Evolutionary conservation across 2,329 filamentous ascomycete genomes (phyloP).

Genomic region (Metarhizium guizhouense): DNA sequence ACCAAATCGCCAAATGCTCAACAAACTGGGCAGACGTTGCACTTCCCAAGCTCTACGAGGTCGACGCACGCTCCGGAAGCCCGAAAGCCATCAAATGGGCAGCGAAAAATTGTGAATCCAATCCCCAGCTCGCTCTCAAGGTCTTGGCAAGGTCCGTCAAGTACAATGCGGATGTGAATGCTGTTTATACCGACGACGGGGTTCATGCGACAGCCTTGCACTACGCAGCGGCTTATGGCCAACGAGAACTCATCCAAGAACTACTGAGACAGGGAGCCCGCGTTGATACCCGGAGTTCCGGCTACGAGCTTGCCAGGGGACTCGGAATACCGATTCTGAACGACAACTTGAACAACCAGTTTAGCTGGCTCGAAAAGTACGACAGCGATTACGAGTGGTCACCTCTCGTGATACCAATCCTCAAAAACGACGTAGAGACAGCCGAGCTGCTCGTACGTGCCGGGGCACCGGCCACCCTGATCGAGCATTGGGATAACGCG

Average conservation of each 20-base stretch:
- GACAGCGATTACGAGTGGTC: neutral
- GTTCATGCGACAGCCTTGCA: conserved; percentile 1
- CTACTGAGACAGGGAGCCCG: conserved; percentile 1
- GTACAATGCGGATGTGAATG: conserved; percentile 1
- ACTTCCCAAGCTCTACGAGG: neutral
- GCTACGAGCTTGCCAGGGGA: neutral
- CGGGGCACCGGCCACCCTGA: neutral
- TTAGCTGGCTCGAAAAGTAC: no score
- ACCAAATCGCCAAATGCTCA: neutral
- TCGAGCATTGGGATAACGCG: neutral
- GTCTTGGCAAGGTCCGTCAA: neutral
- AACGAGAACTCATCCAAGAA: neutral
- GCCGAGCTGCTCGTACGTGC: neutral
- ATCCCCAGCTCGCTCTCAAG: neutral
- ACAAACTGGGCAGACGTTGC: neutral
- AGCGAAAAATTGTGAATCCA: neutral
- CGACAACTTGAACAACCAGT: neutral
- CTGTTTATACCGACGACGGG: neutral
- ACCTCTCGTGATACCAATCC: conserved; percentile 1
- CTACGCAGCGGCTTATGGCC: neutral
- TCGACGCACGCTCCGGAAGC: neutral
- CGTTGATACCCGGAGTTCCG: neutral
- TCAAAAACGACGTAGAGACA: neutral
- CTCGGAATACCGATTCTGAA: neutral
- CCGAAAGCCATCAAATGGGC: conserved; percentile 4